Base-by-base conservation (phyloP, 2,329 filamentous ascomycete species). In the Arthroderma uncinatum region DNA sequence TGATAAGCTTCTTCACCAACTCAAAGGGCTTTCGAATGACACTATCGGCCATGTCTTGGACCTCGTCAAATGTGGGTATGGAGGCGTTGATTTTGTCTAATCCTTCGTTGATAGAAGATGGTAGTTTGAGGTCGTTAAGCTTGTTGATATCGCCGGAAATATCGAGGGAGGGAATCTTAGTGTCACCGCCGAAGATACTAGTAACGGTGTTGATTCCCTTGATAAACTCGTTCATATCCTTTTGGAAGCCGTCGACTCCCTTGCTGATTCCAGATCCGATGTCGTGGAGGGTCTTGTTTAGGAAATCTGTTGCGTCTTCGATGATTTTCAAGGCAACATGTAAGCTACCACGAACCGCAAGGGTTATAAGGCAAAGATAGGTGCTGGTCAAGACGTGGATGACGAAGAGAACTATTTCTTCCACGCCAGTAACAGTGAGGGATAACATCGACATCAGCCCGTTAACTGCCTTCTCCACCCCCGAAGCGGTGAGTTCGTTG, bases 341-440 rank as follows among this genome's bases (percentile, higher is more conserved):
- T 54, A 96, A 76, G 65, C 84, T 87, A 61, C 89, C 89, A 61
- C 86, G 82, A 57, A 96, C 80, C 52, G 89, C 84, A 61, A 95
- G 82, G 30, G 88, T 88, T 67, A 94, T 88, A 55, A 98, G 80
- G 67, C 93, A 98, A 62, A 89, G 79, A 67, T 95, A 96, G 14
- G 90, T 96, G 54, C 85, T 86, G 47, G 89, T 91, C 73, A 95
- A 80, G 74, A 96, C 85, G 70, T 94, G 89, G 75, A 98, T 90
- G 68, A 90, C 82, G 73, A 96, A 98, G 62, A 96, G 78, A 61
- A 96, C 84, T 56, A 97, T 85, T 68, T 87, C 84, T 73, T 95
- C 86, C 10, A 97, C 84, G 40, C 83, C 90, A 30, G 86, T 91
- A 62, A 97, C 77, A 59, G 86, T 84, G 68, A 97, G 78, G 60